Evolutionary conservation across 116 monocot species (phyloP).

Genomic region (Thalassia testudinum): DNA sequence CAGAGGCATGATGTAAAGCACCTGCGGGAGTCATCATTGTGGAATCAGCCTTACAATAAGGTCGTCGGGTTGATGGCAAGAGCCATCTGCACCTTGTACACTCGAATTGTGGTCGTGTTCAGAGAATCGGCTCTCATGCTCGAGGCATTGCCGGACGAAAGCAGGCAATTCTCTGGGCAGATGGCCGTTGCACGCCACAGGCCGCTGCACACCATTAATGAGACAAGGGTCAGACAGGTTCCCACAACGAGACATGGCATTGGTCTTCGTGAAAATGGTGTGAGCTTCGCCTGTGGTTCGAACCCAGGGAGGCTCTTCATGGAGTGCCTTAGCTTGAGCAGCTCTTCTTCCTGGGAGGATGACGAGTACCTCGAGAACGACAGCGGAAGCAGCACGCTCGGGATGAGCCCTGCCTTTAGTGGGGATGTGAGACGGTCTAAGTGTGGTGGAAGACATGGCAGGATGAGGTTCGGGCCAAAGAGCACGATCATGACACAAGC

Average conservation of each 20-base stretch:
- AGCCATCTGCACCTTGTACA: conserved; percentile 58
- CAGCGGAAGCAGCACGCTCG: conserved; percentile 12
- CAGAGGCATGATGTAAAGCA: conserved; percentile 47
- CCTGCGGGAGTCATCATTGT: conserved; percentile 52
- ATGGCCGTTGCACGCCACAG: background rate
- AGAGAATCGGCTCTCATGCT: conserved; percentile 16
- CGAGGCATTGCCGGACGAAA: conserved; percentile 9
- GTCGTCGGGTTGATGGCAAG: conserved; percentile 50
- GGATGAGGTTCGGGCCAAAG: conserved; percentile 36
- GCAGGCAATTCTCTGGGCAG: conserved; percentile 17
- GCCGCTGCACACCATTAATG: conserved; percentile 4
- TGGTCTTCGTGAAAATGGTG: background rate
- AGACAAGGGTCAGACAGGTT: conserved; percentile 1
- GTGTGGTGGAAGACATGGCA: conserved; percentile 2
- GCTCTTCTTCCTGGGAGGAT: conserved; percentile 18
- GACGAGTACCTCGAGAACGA: conserved; percentile 21
- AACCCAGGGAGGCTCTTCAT: conserved; percentile 34
- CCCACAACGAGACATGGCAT: background rate
- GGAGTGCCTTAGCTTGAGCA: conserved; percentile 36
- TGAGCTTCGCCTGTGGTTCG: conserved; percentile 24
- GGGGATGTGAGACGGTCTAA: conserved; percentile 4
- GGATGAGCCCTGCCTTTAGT: conserved; percentile 12
- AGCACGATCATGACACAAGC: conserved; percentile 41
- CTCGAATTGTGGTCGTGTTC: conserved; percentile 43
- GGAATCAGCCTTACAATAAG: conserved; percentile 67